Percentiles rank a stretch among this genome's conserved stretches.
Conservation (phyloP, 148 eudicot species). For the Linanthus parryae region DNA sequence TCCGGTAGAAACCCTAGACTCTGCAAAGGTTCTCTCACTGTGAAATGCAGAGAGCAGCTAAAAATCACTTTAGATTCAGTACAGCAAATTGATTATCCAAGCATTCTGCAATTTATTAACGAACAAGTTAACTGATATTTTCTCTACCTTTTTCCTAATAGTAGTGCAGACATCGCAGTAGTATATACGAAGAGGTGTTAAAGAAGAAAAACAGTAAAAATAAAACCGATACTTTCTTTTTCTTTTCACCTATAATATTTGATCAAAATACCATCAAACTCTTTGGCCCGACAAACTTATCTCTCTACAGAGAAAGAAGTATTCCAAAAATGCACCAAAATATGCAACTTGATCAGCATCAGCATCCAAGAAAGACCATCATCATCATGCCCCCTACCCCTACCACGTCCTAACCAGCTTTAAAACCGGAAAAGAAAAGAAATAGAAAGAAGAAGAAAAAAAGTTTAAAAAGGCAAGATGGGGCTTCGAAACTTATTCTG, state of each 20-base stretch:
- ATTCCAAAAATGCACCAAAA: conserved; percentile 14
- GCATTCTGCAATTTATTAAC: no score
- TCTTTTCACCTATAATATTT: conserved; percentile 19
- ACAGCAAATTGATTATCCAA: no score
- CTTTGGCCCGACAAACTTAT: conserved; percentile 7
- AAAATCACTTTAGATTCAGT: no score
- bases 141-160: no score
- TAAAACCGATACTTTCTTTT: conserved; percentile 9
- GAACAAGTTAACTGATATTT: no score
- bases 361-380: conserved; percentile 22
- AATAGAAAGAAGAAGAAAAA: conserved; percentile 8
- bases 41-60: no score
- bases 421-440: conserved; percentile 11
- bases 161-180: no score
- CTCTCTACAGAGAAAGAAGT: conserved; percentile 8
- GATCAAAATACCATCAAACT: conserved; percentile 13
- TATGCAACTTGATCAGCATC: conserved; percentile 14
- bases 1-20: no score
- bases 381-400: conserved; percentile 19
- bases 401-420: conserved; percentile 15
- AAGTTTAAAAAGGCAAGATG: conserved; percentile 7
- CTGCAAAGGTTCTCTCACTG: no score
- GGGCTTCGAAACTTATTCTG: conserved; percentile 33
- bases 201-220: not conserved
- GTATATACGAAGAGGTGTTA: no score